Evolutionary conservation across 495 filamentous ascomycete genomes (phyloP), one percentile per base, ranked within the genome.

Genomic region (Aspergillus egyptiacus): DNA sequence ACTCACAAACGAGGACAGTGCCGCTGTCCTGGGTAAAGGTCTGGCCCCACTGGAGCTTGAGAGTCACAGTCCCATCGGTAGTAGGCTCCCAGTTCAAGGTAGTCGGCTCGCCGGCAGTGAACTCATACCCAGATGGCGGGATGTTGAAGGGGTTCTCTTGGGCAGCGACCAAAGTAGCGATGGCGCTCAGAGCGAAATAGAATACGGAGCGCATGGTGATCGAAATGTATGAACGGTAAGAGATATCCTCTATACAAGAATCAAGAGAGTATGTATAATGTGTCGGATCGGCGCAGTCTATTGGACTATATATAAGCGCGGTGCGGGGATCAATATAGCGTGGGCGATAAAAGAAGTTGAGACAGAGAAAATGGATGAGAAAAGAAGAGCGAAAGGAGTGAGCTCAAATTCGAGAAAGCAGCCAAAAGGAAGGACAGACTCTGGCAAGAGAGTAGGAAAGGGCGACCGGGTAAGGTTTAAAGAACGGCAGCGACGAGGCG

Each of bases 1-100:
- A 72, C 79, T 64, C 61, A 83, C 81, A 65, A 24, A 73, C 77
- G 60, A 85, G 74, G 7, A 59, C 53, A 27, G 56, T 69, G 17
- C 79, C 75, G 4, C 62, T 50, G 38, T 58, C 58, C 6, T 80
- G 48, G 46, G 75, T 66, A 42, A 62, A 69, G 30, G 67, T 61
- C 4, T 60, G 46, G 15, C 80, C 81, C 48, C 60, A 69, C 50
- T 82, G 72, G 56, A 84, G 65, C 25, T 70, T 61, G 62, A 84
- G 61, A 7, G 71, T 70, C 13, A 84, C 67, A 23, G 74, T 72
- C n/a, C 77, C 74, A 28, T 42, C 48, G 46, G 77, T 78, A 35
- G 69, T 75, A 5, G 74, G 74, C 33, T 61, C 66, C 82, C 82
- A 86, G 20, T 46, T 73, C 35, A 86, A 58, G 14, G 72, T 76